Evolutionary conservation across 306 rosid species (phyloP), one percentile per base, ranked within the genome.

Genomic region (Crotalaria pallida): DNA sequence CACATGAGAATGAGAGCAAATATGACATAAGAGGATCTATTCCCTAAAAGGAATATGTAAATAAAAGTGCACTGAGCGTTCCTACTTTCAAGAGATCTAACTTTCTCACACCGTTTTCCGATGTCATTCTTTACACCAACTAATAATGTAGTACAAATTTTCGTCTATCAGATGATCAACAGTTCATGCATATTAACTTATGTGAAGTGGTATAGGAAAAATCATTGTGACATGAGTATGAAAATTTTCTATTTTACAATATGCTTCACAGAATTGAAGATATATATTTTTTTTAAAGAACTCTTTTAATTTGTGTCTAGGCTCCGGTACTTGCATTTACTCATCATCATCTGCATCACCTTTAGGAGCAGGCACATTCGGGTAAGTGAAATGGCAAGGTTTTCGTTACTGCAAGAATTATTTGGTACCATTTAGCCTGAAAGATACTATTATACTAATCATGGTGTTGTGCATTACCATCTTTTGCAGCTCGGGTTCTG

Each of bases 311-410:
- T 63, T 55, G 53, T 78, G 19, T 60, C 29, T 73, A 91, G 97
- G 92, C 77, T 24, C 85, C 1, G 96, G 97, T 61, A 77, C 97
- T 33, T 91, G 97, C 78, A 49, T 80, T 49, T 86, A 58, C 34
- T 78, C 75, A 59, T 76, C 86, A 66, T 73, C 86, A 0, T 34
- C 43, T 36, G 43, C 43, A 19, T 68, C 91, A 59, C 75, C 93
- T 26, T 69, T 94, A 3, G 85, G 86, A 58, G 63, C 81, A 53
- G 86, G 79, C 58, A 53, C 44, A 69, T 44, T 84, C 8, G 83
- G 96, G 96, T 83, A 79, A 58, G 75, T 63, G 43, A 65, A 9
- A 65, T 50, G 36, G 10, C 31, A 58, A 27, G 10, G 38, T 4
- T 59, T 74, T 74, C 66, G 51, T 19, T 67, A 24, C 31, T 70